Conservation (phyloP, 2,329 filamentous ascomycete species). For the Aschersonia sp. region DNA sequence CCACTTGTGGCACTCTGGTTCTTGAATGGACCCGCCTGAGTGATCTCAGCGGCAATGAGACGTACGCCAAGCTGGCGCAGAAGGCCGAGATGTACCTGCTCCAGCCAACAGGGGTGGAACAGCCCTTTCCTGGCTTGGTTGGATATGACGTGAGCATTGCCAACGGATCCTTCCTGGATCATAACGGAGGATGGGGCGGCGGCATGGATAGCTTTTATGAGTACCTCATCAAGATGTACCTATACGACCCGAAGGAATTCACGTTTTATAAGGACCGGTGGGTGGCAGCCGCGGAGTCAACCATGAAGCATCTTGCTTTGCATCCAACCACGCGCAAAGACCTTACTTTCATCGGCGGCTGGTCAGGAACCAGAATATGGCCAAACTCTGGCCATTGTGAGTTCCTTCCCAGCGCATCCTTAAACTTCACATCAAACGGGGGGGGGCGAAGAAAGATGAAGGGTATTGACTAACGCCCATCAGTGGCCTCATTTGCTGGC, state of each 20-base stretch:
- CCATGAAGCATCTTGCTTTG: conserved; percentile 55
- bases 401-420: conserved; percentile 7
- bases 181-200: conserved; percentile 59
- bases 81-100: conserved; percentile 60
- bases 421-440: no score
- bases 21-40: conserved; percentile 75
- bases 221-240: conserved; percentile 82
- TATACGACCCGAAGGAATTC: conserved; percentile 59
- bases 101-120: conserved; percentile 37
- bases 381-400: conserved; percentile 37
- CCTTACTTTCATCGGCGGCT: conserved; percentile 56
- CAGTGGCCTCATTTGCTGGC: conserved; percentile 69
- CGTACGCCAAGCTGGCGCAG: conserved; percentile 53
- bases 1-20: conserved; percentile 63
- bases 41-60: conserved; percentile 54
- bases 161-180: conserved; percentile 53
- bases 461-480: neutral
- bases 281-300: conserved; percentile 61
- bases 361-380: conserved; percentile 26
- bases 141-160: conserved; percentile 51
- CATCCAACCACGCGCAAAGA: conserved; percentile 53
- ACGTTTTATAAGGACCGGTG: conserved; percentile 55
- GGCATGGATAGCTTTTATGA: conserved; percentile 75
- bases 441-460: no score
- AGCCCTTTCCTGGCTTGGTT: conserved; percentile 66